phyloP scores from a whole-genome alignment of 805 yeast genomes.

The Pichia kluyveri region DNA sequence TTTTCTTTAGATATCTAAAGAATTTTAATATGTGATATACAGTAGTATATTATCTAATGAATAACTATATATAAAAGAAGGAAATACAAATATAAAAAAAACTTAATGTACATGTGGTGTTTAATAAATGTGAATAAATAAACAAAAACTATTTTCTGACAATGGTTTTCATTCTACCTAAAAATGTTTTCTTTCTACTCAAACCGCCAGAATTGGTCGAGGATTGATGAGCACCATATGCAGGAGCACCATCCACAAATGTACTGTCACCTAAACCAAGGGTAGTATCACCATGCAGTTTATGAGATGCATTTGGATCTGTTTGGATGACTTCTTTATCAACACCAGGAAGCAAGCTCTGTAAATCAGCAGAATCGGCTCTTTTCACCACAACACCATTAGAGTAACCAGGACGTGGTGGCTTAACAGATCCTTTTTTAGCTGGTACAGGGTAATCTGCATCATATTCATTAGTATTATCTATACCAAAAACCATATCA shows the following conservation, averaged over 20 bases:
- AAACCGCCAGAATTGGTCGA: constrained; percentile 40
- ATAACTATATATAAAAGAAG: background rate
- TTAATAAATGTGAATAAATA: background rate
- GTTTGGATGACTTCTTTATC: constrained; percentile 51
- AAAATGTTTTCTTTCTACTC: constrained; percentile 71
- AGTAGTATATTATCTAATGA: too few relatives aligned
- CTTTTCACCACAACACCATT: constrained; percentile 25
- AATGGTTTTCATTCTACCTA: constrained; percentile 83
- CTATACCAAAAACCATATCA: constrained; percentile 71
- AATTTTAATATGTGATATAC: too few relatives aligned
- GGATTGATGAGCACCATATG: constrained; percentile 26
- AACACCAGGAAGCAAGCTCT: constrained; percentile 26
- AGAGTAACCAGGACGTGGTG: constrained; percentile 14
- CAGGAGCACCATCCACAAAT: constrained; percentile 71
- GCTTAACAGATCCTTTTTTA: constrained; percentile 4
- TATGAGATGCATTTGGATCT: constrained; percentile 48
- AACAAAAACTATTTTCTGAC: constrained; percentile 8
- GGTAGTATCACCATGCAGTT: constrained; percentile 79
- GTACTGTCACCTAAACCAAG: constrained; percentile 89
- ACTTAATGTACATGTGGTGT: background rate
- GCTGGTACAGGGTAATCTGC: constrained; percentile 23
- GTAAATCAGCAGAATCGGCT: constrained; percentile 19
- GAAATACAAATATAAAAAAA: background rate
- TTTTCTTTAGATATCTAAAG: too few relatives aligned
- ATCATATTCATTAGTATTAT: constrained; percentile 37